Evolutionary conservation across 345 rosid genomes (phyloP), one percentile per base, ranked within the genome.

Genomic region (Gossypium thurberi): DNA sequence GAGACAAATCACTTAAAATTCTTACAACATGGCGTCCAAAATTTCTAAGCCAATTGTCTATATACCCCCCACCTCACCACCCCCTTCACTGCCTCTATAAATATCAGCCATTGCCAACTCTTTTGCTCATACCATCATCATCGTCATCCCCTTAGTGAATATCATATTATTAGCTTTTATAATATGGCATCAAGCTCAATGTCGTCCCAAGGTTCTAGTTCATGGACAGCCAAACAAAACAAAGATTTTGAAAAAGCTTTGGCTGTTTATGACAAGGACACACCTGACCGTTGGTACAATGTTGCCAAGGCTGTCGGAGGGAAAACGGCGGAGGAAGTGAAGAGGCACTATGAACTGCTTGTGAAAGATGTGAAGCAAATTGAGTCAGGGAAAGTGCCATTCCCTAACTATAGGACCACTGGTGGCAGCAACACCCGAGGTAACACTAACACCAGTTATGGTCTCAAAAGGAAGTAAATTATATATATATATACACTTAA

Each of bases 221-320:
- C 87, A 2, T 95, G 99, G 98, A 89, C 94, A 8, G 86, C 82
- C 0, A 81, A 92, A 88, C 90, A 95, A 81, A 89, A 95, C 96
- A 92, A 92, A 79, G 97, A 90, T 71, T 95, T 92, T 37, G 99
- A 95, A 82, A 85, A 75, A 81, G 99, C 98, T 0, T 84, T 95
- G 81, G 99, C 98, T 4, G 86, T 85, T 71, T 92, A 83, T 20
- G 99, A 95, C 84, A 83, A 81, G 82, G 99, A 95, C 78, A 92
- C 98, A 8, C 99, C 98, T 1, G 99, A 95, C 84, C 95, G 99
- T 61, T 95, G 99, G 99, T 51, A 78, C 77, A 95, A 95, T 84
- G 90, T 95, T 56, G 98, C 99, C 75, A 88, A 65, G 81, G 97
- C 96, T 0, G 98, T 95, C 47, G 97, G 88, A 40, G 97, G 90